These are phyloP conservation scores for Peronospora belbahrii DNA, from an alignment of 352 stramenopile species.

Conservation along the genomic window DNA sequence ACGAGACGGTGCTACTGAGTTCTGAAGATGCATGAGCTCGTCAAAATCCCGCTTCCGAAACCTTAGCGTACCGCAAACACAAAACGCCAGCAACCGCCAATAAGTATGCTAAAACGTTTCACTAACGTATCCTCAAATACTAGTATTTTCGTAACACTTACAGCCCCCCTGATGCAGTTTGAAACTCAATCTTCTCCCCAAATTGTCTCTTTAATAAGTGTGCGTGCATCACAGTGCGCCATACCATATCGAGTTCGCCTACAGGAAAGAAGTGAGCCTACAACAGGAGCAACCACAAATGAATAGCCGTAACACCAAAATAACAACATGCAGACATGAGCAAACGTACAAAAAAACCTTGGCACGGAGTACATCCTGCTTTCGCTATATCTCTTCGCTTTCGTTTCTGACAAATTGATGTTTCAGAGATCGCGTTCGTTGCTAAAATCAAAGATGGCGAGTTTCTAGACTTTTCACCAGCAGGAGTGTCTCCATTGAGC, in stretches of 20 bases:
- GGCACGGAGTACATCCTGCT: not conserved
- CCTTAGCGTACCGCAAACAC: conserved; percentile 13
- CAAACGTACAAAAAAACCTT: conserved; percentile 34
- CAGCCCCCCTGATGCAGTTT: conserved; percentile 41
- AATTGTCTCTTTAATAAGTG: conserved; percentile 54
- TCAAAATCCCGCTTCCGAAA: conserved; percentile 65
- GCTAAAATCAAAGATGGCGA: conserved; percentile 13
- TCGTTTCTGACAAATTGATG: conserved; percentile 19
- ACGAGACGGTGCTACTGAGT: conserved; percentile 28
- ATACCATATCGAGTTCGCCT: conserved; percentile 51
- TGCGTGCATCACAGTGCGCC: conserved; percentile 52
- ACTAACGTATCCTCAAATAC: not conserved
- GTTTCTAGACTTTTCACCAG: conserved; percentile 1
- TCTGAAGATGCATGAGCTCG: conserved; percentile 71
- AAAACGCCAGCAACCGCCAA: not conserved
- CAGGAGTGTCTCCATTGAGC: conserved; percentile 29
- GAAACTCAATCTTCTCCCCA: conserved; percentile 57
- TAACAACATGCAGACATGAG: not conserved
- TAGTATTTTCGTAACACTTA: conserved; percentile 20
- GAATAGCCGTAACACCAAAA: not conserved
- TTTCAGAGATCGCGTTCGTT: conserved; percentile 7
- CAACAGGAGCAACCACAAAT: not conserved
- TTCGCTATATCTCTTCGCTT: conserved; percentile 17
- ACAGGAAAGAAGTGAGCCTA: conserved; percentile 53
- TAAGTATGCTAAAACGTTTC: not conserved